Conservation (phyloP, 768 basidiomycete species). For the Phylloporus sp. region DNA sequence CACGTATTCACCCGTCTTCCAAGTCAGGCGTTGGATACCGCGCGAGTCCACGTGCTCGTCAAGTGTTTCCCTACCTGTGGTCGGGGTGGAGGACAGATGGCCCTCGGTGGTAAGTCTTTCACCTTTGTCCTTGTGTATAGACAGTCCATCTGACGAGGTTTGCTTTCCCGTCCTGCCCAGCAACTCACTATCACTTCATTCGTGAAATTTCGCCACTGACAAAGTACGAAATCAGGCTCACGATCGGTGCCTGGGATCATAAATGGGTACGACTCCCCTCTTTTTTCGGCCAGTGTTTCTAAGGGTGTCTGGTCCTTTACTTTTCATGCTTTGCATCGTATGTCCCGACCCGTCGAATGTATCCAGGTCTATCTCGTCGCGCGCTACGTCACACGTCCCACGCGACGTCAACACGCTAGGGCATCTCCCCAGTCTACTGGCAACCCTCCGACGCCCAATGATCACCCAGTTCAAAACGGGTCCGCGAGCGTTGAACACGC, state of each 20-base stretch:
- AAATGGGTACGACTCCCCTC: slow-evolving; percentile 63
- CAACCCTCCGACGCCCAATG: slow-evolving; percentile 18
- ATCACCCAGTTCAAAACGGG: slow-evolving; percentile 1
- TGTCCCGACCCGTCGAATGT: not conserved
- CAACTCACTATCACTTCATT: slow-evolving; percentile 64
- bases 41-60: slow-evolving; percentile 47
- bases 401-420: slow-evolving; percentile 13
- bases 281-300: not conserved
- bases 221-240: slow-evolving; percentile 57
- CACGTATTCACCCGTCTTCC: not conserved
- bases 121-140: no score
- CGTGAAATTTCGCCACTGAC: slow-evolving; percentile 65
- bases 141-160: not conserved
- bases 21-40: slow-evolving; percentile 41
- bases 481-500: slow-evolving; percentile 12
- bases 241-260: slow-evolving; percentile 62
- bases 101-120: slow-evolving; percentile 41
- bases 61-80: slow-evolving; percentile 54
- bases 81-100: slow-evolving; percentile 56
- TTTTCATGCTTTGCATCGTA: not conserved
- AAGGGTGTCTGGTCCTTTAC: not conserved
- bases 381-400: slow-evolving; percentile 57
- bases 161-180: slow-evolving; percentile 30
- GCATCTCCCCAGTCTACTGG: slow-evolving; percentile 26
- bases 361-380: slow-evolving; percentile 57